Base-by-base conservation (phyloP, 2,329 filamentous ascomycete genomes). In the Epichloe amarillans region DNA sequence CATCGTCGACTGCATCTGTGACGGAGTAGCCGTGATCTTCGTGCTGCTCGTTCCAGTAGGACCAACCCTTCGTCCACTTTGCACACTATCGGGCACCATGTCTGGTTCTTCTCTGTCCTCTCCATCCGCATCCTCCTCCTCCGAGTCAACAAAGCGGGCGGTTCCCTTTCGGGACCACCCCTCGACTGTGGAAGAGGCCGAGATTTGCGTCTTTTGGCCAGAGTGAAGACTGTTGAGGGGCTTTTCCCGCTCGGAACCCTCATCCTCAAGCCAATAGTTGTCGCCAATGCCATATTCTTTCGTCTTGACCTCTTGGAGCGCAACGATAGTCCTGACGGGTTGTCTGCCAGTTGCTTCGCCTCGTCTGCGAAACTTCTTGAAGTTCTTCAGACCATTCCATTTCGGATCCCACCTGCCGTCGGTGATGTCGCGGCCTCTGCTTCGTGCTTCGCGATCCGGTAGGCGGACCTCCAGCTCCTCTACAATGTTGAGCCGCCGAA, bases 301-400 rank as follows among this genome's bases (percentile, higher is more conserved):
- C 46, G 75, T 76, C 60, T 79, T 80, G 21, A 82, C 84, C 63
- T 88, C 82, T 56, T 86, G 80, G 4, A 95, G 69, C 0, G 75
- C 69, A 4, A 95, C 79, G 39, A 94, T 85, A 36, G 86, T 69
- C 50, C 69, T 70, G 30, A 69, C 65, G 2, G 67, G 64, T 3
- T 68, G 64, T 15, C 74, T 64, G 5, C 74, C 69, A 2, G 60
- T 55, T 5, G 57, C 56, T 19, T 76, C 76, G 23, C 79, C 82
- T 49, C 79, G 73, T 50, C 73, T 74, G 21, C 76, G 74, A 62
- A 98, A 98, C 59, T 81, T 86, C 66, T 98, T 98, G 71, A 95
- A 98, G 62, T 98, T 97, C 66, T 88, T 91, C 42, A 91, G 77
- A 0, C 91, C 93, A 62, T 96, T 95, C 93, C 93, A 98, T 39